Evolutionary conservation across 495 filamentous ascomycete genomes (phyloP), one percentile per base, ranked within the genome.

Genomic region (Barbatosphaeria neglecta): DNA sequence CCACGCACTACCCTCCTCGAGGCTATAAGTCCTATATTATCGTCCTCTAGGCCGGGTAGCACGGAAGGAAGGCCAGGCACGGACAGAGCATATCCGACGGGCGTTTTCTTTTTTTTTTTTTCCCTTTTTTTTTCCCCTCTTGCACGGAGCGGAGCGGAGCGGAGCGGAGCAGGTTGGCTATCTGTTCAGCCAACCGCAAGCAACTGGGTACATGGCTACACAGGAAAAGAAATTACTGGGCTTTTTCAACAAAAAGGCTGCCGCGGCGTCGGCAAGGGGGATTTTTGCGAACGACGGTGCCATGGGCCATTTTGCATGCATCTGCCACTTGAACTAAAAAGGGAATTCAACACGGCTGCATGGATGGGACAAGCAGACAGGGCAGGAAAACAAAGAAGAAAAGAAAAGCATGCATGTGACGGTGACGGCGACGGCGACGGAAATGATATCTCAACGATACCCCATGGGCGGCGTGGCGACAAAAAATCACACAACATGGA

Each of bases 361-460:
- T n/a, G n/a, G n/a, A n/a, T n/a, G 22, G 19, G 40, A 9, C 37
- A 22, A 49, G 46, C 39, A 42, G 17, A 25, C 18, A 31, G 33
- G 20, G 27, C n/a, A 31, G 22, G 15, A 23, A 10, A 38, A 44
- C 18, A 41, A n/a, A 40, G 41, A 24, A 45, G 43, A 41, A 35
- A 25, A 43, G 37, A 35, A 46, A 48, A 52, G 57, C 52, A 50
- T 53, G 20, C n/a, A 52, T 49, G 43, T n/a, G n/a, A n/a, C n/a
- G n/a, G n/a, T n/a, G n/a, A n/a, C n/a, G n/a, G n/a, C n/a, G n/a
- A n/a, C n/a, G n/a, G n/a, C n/a, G n/a, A n/a, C n/a, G n/a, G n/a
- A n/a, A 35, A 35, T n/a, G 51, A 61, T 50, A 63, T 63, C 60
- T 63, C 60, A 63, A 63, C 60, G 60, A 63, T 63, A 63, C 60